Evolutionary conservation across 2,329 filamentous ascomycete genomes (phyloP).

Genomic region (Stachybotrys chlorohalonatus): DNA sequence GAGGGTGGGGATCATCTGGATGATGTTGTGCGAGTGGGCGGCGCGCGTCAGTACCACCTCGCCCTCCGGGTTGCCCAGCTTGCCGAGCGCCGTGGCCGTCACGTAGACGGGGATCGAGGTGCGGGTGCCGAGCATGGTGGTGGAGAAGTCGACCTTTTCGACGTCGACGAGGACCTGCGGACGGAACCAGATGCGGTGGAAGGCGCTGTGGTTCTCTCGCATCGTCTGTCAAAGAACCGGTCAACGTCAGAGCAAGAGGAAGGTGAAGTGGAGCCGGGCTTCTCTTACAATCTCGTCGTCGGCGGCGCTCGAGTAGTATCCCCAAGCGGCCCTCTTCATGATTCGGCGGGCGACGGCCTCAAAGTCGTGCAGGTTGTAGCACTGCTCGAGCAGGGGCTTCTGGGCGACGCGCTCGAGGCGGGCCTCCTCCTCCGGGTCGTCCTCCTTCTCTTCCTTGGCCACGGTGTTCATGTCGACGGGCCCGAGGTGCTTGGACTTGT

Average conservation of each 20-base stretch:
- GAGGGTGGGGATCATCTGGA: constrained; percentile 98
- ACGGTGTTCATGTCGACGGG: constrained; percentile 81
- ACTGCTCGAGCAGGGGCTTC: constrained; percentile 77
- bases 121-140: constrained; percentile 88
- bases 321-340: constrained; percentile 97
- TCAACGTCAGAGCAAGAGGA: not conserved
- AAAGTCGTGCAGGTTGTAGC: constrained; percentile 93
- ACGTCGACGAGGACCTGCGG: constrained; percentile 85
- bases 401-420: constrained; percentile 63
- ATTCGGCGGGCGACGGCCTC: constrained; percentile 81
- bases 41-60: constrained; percentile 86
- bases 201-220: constrained; percentile 91
- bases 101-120: constrained; percentile 88
- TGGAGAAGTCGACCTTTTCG: constrained; percentile 74
- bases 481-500: constrained; percentile 80
- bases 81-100: constrained; percentile 89
- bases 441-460: constrained; percentile 60
- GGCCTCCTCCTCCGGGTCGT: constrained; percentile 48
- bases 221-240: constrained; percentile 53
- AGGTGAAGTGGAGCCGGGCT: not conserved
- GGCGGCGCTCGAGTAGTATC: constrained; percentile 91
- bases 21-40: constrained; percentile 74
- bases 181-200: constrained; percentile 96
- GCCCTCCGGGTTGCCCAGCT: constrained; percentile 87
- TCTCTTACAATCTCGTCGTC: constrained; percentile 33